Evolutionary conservation across 2,329 filamentous ascomycete species (phyloP).

Genomic region (Parasarocladium wereldwijsianum): DNA sequence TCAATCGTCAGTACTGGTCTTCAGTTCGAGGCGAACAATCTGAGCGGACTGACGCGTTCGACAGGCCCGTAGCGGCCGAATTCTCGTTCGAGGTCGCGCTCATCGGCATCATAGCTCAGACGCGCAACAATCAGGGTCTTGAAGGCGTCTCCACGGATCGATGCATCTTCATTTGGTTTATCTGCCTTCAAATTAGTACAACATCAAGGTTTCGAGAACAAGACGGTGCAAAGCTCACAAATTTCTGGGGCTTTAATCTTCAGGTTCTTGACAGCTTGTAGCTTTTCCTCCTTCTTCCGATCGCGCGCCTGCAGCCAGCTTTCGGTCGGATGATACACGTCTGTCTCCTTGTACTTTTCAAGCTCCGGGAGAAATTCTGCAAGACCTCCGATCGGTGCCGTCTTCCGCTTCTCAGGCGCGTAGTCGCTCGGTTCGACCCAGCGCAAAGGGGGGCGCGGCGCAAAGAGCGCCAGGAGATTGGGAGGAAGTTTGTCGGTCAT

Average conservation of each 20-base stretch:
- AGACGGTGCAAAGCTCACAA: slow-evolving; percentile 30
- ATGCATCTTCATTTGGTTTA: slow-evolving; percentile 70
- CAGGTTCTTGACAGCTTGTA: slow-evolving; percentile 48
- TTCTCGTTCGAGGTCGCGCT: slow-evolving; percentile 81
- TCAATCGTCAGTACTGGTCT: slow-evolving; percentile 5
- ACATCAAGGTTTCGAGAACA: slow-evolving; percentile 2
- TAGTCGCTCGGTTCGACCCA: slow-evolving; percentile 76
- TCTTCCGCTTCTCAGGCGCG: slow-evolving; percentile 69
- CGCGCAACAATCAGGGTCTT: slow-evolving; percentile 88
- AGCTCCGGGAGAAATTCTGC: slow-evolving; percentile 61
- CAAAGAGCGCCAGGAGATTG: slow-evolving; percentile 85
- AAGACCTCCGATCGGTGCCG: slow-evolving; percentile 56
- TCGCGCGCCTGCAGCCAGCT: slow-evolving; percentile 85
- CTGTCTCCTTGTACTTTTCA: slow-evolving; percentile 62
- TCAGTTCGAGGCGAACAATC: background rate
- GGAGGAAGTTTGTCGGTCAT: slow-evolving; percentile 98
- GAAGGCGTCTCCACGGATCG: slow-evolving; percentile 85
- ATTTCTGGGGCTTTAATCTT: slow-evolving; percentile 47
- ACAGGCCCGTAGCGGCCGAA: slow-evolving; percentile 90
- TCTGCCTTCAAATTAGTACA: slow-evolving; percentile 32
- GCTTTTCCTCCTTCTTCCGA: slow-evolving; percentile 69
- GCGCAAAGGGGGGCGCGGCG: slow-evolving; percentile 79
- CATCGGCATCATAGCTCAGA: slow-evolving; percentile 76
- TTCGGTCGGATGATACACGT: slow-evolving; percentile 69
- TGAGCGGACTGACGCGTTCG: slow-evolving; percentile 50